Conservation (phyloP, 1,284 basidiomycete species). For the Trametes versicolor region DNA sequence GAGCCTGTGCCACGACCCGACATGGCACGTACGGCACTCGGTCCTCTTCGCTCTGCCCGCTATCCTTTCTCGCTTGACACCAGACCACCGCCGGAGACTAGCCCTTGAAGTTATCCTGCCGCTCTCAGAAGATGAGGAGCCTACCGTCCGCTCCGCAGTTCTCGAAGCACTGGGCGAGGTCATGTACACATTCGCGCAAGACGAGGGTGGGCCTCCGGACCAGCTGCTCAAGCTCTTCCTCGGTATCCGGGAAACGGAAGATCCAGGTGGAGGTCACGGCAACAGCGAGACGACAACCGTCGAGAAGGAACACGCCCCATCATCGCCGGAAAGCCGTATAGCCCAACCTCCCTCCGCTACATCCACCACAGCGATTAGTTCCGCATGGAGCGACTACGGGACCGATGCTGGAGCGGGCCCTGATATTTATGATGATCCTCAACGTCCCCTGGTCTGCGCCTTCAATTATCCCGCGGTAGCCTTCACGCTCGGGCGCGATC, state of each 20-base stretch:
- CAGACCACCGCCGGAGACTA: conserved; percentile 63
- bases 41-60: conserved; percentile 89
- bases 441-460: conserved; percentile 88
- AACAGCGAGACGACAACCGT: neutral
- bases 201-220: conserved; percentile 77
- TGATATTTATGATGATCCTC: conserved; percentile 58
- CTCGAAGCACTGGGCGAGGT: conserved; percentile 94
- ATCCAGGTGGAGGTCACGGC: conserved; percentile 24
- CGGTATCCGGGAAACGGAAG: conserved; percentile 41
- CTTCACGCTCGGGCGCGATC: conserved; percentile 79
- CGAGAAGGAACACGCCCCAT: neutral
- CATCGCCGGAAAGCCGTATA: conserved; percentile 7
- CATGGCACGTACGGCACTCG: conserved; percentile 91
- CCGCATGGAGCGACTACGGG: conserved; percentile 40
- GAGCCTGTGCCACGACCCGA: conserved; percentile 72
- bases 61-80: conserved; percentile 73
- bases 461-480: conserved; percentile 96
- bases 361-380: conserved; percentile 31
- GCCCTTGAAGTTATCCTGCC: conserved; percentile 71
- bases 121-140: conserved; percentile 74
- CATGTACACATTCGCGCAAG: conserved; percentile 84
- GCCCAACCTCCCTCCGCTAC: conserved; percentile 23
- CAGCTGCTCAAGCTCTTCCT: conserved; percentile 80
- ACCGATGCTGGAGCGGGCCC: conserved; percentile 30
- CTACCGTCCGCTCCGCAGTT: conserved; percentile 82